Conservation (phyloP, 1,284 basidiomycete genomes). For the Coniophora puteana region DNA sequence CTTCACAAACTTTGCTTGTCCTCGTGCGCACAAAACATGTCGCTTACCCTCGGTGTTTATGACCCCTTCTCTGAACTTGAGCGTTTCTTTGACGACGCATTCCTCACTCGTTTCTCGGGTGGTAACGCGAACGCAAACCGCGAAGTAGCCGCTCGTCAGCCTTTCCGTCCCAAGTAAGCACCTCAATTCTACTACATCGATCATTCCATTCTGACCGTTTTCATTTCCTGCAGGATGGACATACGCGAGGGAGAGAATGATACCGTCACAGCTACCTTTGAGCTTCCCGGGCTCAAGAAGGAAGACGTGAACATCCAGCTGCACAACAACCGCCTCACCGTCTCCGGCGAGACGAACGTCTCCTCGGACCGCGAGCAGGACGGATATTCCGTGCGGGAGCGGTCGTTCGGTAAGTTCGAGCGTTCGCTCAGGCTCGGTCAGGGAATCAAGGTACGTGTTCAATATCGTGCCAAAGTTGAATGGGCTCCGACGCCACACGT, state of each 20-base stretch:
- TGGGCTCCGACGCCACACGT: conserved; percentile 8
- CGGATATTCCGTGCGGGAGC: conserved; percentile 40
- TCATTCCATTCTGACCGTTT: too few relatives aligned
- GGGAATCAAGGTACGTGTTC: conserved; percentile 53
- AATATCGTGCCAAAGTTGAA: conserved; percentile 5
- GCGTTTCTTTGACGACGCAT: conserved; percentile 40
- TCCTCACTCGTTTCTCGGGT: conserved; percentile 24
- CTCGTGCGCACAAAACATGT: too few relatives aligned
- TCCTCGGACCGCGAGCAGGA: conserved; percentile 34
- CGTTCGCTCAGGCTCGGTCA: conserved; percentile 55
- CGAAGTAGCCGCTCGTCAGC: too few relatives aligned
- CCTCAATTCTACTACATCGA: too few relatives aligned
- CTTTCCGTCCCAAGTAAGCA: too few relatives aligned
- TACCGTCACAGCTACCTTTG: conserved; percentile 52
- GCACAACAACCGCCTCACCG: conserved; percentile 53
- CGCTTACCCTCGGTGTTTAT: conserved; percentile 32
- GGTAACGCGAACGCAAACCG: too few relatives aligned
- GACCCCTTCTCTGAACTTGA: conserved; percentile 44
- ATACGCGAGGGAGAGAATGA: too few relatives aligned
- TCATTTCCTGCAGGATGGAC: too few relatives aligned
- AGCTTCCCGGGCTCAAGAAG: conserved; percentile 59
- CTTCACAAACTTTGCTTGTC: too few relatives aligned
- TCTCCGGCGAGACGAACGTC: conserved; percentile 39
- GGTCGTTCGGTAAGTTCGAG: conserved; percentile 48
- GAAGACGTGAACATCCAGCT: conserved; percentile 50